Evolutionary conservation across 208 protist genomes (phyloP), one percentile per base, ranked within the genome.

Genomic region (Crithidia sp.): DNA sequence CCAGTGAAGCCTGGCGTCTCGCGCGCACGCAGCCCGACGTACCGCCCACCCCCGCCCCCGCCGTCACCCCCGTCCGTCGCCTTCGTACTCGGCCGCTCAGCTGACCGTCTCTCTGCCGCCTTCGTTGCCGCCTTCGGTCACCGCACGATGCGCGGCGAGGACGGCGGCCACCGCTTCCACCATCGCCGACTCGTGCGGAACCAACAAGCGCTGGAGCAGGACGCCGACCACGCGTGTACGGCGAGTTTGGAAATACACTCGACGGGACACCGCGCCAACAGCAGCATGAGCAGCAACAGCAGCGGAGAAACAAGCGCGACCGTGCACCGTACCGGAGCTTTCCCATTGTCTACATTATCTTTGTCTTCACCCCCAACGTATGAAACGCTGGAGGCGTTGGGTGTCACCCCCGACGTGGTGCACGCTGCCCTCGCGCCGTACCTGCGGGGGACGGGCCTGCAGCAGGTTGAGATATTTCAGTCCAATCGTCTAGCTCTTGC

Each of bases 61-160:
- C 70, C 57, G 36, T 37, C 52, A 43, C 45, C 70, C 17, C 67
- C 55, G 28, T 66, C 58, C 13, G 77, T 73, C 13, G 50, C 59
- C 50, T 82, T 74, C 19, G 9, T 59, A 7, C 71, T 93, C 61
- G 90, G 90, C 5, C 43, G 59, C 40, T 39, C 69, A 2, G 79
- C 90, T 44, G 83, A 89, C 36, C 91, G 91, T 14, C 77, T 95
- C 16, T 83, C 77, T 44, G 88, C 88, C 12, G 91, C 91, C 3
- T 95, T 86, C 67, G 77, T 95, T 0, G 88, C 91, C 2, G 81
- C 88, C 13, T 95, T 90, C 68, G 81, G 85, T 3, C 67, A 82
- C 14, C 80, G 88, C 57, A 95, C 87, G 16, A 74, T 95, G 74
- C 82, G 80, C 14, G 88, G 85, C 69, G 87, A 93, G 57, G 87